Evolutionary conservation across 768 basidiomycete genomes (phyloP), one percentile per base, ranked within the genome.

Genomic region (Termitomyces eurrhizus): DNA sequence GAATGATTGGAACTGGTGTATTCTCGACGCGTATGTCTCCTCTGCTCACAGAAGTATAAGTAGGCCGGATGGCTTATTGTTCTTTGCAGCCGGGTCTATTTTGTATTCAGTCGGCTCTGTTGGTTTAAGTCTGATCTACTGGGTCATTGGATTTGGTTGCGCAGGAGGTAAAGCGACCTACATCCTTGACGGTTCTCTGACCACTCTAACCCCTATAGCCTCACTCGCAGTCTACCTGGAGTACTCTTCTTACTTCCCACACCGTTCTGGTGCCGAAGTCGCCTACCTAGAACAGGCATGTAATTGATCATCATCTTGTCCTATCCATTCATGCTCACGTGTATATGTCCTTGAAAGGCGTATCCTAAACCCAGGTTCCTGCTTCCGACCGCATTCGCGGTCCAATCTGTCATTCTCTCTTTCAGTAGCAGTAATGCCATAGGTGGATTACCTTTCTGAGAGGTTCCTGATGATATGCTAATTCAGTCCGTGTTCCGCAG

Each of bases 241-340:
- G 65, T 76, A 77, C 36, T 75, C 77, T 1, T 72, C 77, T 39
- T 78, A 79, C 67, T 82, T 81, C 63, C 82, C 82, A 12, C 72
- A 77, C 56, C 73, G 82, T 16, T 78, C 80, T 8, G 81, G 81
- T 7, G 82, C 78, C 9, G 77, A 81, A 60, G 80, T 81, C 8
- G 81, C 77, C 3, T 81, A 79, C 57, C 70, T 80, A 14, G 78
- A 80, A 56, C 73, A 77, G 72, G 78, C 72, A 35, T 65, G 65
- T 42, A 29, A 9, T 44, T 2, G 8, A 53, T 18, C 26, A 21
- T 35, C 39, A 32, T 26, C 32, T 44, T 29, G 11, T 14, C 14
- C 26, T 36, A 32, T n/a, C 2, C 6, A 26, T 26, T 11, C 2
- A 36, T 39, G 26, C 56, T 62, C 44, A 52, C 77, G 29, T 48